Percentiles rank a stretch among this genome's conserved stretches.
Conservation (phyloP, 495 filamentous ascomycete species). For the Astrocystis sublimbata region DNA sequence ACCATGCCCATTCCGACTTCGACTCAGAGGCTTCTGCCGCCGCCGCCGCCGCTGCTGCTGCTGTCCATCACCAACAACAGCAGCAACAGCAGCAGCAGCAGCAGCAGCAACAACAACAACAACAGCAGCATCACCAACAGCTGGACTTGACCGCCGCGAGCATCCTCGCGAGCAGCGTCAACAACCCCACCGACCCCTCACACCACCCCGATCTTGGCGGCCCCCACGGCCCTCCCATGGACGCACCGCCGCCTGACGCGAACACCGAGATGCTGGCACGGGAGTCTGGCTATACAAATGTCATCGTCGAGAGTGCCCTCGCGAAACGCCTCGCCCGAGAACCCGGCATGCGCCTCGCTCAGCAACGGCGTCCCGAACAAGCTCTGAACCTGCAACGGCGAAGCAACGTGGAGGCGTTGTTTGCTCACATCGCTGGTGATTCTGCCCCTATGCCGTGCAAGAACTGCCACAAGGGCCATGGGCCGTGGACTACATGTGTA, state of each 20-base stretch:
- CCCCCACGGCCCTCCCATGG: slow-evolving; percentile 26
- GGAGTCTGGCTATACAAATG: slow-evolving; percentile 42
- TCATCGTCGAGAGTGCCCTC: slow-evolving; percentile 49
- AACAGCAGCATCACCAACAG: slow-evolving; percentile 29
- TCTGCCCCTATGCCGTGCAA: slow-evolving; percentile 47
- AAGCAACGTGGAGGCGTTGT: slow-evolving; percentile 53
- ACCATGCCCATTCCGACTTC: slow-evolving; percentile 26
- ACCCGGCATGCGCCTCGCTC: slow-evolving; percentile 44
- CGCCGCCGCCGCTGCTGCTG: slow-evolving; percentile 38
- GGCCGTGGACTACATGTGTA: slow-evolving; percentile 50
- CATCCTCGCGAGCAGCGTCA: slow-evolving; percentile 33
- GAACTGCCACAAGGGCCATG: slow-evolving; percentile 55
- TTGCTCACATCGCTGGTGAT: slow-evolving; percentile 51
- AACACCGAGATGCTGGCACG: slow-evolving; percentile 43
- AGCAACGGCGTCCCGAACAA: slow-evolving; percentile 49
- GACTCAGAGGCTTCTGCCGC: slow-evolving; percentile 39
- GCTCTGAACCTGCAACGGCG: slow-evolving; percentile 45
- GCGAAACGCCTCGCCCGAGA: slow-evolving; percentile 48
- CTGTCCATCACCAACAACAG: slow-evolving; percentile 29
- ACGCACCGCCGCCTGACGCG: slow-evolving; percentile 23
- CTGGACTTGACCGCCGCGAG: slow-evolving; percentile 32
- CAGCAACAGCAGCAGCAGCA: slow-evolving; percentile 28
- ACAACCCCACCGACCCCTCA: slow-evolving; percentile 21
- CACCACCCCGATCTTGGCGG: slow-evolving; percentile 23
- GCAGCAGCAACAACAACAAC: slow-evolving; percentile 28